Conservation (phyloP, 192 early-diverging fungal species). For the Coemansia sp. region DNA sequence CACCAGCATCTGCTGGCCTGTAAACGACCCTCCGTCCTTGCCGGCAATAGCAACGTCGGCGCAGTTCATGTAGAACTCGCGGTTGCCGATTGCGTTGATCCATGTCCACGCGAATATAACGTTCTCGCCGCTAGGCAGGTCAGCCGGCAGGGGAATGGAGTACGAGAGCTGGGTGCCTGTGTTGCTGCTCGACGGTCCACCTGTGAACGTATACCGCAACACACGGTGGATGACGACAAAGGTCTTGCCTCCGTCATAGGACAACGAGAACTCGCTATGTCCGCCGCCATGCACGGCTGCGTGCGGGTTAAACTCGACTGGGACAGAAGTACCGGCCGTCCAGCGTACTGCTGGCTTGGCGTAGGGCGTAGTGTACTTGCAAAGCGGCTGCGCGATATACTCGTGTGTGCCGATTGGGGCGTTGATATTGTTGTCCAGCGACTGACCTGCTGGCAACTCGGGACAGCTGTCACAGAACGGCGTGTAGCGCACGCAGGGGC, state of each 20-base stretch:
- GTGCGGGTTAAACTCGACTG: slow-evolving; percentile 47
- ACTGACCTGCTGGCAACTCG: slow-evolving; percentile 21
- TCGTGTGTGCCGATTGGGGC: slow-evolving; percentile 44
- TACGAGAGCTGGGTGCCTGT: slow-evolving; percentile 20
- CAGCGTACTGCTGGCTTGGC: slow-evolving; percentile 38
- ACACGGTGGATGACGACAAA: slow-evolving; percentile 62
- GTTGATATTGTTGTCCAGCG: slow-evolving; percentile 42
- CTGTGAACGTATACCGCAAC: slow-evolving; percentile 55
- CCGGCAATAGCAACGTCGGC: slow-evolving; percentile 56
- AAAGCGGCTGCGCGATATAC: slow-evolving; percentile 27
- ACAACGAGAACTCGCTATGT: slow-evolving; percentile 67
- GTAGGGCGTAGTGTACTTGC: slow-evolving; percentile 46
- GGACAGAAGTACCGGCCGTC: slow-evolving; percentile 50
- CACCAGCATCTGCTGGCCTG: slow-evolving; percentile 49
- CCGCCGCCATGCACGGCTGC: slow-evolving; percentile 63
- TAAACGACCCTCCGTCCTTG: slow-evolving; percentile 5
- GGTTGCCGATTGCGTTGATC: slow-evolving; percentile 66
- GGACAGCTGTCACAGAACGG: slow-evolving; percentile 41
- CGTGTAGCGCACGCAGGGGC: slow-evolving; percentile 45
- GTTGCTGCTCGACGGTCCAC: slow-evolving; percentile 44
- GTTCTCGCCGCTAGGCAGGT: slow-evolving; percentile 49
- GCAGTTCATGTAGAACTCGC: slow-evolving; percentile 68
- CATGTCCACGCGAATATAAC: slow-evolving; percentile 65
- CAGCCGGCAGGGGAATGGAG: slow-evolving; percentile 54
- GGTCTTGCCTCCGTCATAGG: slow-evolving; percentile 60